Percentiles rank a stretch among this genome's conserved stretches.
Evolutionary conservation across 805 yeast genomes (phyloP).

Genomic region (Saccharomyces kudriavzevii): DNA sequence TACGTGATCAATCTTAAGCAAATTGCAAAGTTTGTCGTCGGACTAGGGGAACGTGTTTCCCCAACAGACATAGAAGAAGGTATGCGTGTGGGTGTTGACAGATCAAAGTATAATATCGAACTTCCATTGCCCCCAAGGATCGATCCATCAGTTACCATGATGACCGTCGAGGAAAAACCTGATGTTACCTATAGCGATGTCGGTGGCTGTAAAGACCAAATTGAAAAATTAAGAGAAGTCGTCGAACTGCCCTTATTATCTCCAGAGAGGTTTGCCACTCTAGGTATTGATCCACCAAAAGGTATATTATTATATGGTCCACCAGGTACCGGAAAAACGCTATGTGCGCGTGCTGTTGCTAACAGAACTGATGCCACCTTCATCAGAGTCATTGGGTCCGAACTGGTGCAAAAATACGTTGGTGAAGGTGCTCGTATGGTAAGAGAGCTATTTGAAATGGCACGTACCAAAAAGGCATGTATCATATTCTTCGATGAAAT

Average conservation of each 20-base stretch:
- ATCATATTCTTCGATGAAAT: conserved; percentile 96
- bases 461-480: conserved; percentile 96
- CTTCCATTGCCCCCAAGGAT: conserved; percentile 95
- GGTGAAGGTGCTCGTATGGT: conserved; percentile 99
- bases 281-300: conserved; percentile 98
- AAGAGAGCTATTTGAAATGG: conserved; percentile 97
- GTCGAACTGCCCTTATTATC: conserved; percentile 89
- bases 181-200: conserved; percentile 97
- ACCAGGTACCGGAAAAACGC: conserved; percentile 97
- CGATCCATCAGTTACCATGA: conserved; percentile 97
- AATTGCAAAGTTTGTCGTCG: conserved; percentile 96
- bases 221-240: conserved; percentile 91
- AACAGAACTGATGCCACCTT: conserved; percentile 98
- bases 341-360: conserved; percentile 98
- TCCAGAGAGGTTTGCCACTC: conserved; percentile 92
- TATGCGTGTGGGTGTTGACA: conserved; percentile 98
- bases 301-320: conserved; percentile 96
- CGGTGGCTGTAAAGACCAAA: conserved; percentile 98
- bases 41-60: conserved; percentile 90
- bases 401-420: conserved; percentile 94
- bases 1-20: conserved; percentile 96
- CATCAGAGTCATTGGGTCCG: conserved; percentile 96
- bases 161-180: conserved; percentile 99
- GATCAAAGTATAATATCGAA: conserved; percentile 94
- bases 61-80: conserved; percentile 99